Evolutionary conservation across 2,329 filamentous ascomycete genomes (phyloP).

Genomic region (Aureobasidium melanogenum): DNA sequence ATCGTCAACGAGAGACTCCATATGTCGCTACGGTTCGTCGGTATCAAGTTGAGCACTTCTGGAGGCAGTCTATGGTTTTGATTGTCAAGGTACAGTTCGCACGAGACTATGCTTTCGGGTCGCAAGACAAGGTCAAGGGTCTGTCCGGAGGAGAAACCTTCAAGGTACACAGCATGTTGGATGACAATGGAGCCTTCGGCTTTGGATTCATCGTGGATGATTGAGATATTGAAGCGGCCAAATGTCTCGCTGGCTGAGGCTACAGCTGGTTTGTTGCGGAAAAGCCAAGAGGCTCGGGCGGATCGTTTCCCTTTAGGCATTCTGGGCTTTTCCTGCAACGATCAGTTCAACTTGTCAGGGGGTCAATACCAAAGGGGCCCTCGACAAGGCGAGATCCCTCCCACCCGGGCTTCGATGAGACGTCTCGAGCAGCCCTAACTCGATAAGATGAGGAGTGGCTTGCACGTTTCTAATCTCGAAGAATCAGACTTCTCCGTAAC

Average conservation of each 20-base stretch:
- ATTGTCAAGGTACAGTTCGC: neutral
- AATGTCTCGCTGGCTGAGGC: neutral
- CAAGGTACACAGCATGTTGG: conserved; percentile 1
- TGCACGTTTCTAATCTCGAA: neutral
- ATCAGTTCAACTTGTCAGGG: neutral
- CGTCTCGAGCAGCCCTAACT: conserved; percentile 9
- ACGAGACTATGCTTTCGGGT: conserved; percentile 4
- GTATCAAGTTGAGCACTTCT: neutral
- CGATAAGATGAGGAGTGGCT: neutral
- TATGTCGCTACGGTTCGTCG: neutral
- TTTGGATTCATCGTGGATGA: neutral
- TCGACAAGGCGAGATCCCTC: conserved; percentile 2
- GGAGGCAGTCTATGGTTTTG: neutral
- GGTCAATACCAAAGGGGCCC: neutral
- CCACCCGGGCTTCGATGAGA: conserved; percentile 1
- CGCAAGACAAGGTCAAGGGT: conserved; percentile 1
- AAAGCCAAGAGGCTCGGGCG: neutral
- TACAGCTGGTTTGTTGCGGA: conserved; percentile 9
- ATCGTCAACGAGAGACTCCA: neutral
- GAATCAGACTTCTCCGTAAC: neutral
- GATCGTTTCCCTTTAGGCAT: conserved; percentile 8
- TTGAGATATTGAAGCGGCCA: conserved; percentile 1
- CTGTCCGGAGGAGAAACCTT: neutral
- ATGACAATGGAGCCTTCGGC: neutral
- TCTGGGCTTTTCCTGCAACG: neutral